Evolutionary conservation across 192 early-diverging fungal genomes (phyloP), one percentile per base, ranked within the genome.

Genomic region (Backusella macrospora): DNA sequence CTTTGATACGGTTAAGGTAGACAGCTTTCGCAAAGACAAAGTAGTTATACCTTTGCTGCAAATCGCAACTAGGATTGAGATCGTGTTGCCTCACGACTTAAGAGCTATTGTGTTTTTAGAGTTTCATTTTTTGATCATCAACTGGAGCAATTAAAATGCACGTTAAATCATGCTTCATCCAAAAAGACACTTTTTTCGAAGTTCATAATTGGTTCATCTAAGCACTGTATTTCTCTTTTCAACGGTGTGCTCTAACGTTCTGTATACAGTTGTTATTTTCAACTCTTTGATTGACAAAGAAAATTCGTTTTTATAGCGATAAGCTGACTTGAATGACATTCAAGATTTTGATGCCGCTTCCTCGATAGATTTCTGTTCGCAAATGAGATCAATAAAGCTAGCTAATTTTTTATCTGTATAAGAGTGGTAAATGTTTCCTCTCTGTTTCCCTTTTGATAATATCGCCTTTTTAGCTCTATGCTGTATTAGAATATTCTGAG

Each of bases 121-220:
- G 18, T n/a, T 73, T 16, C 64, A 65, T 65, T 73, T 64, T 23
- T 34, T n/a, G 63, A 64, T 12, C 72, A 43, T 39, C 63, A 62
- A n/a, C 40, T 10, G 38, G 64, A 68, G 66, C 71, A 49, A 34
- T 6, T 44, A 21, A 59, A 73, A n/a, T n/a, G n/a, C n/a, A n/a
- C n/a, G n/a, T n/a, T n/a, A n/a, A n/a, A n/a, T n/a, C n/a, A n/a
- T n/a, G 71, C 76, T 49, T 73, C 67, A 78, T 78, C 76, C 14
- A 78, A 44, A 66, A 78, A 78, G 23, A 78, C 71, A 21, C 71
- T 55, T 39, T 78, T 73, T 18, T 46, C 14, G 47, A 70, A 78
- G 59, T 78, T 71, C 48, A 68, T 47, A n/a, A 73, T 52, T 37
- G 43, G 8, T 1, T 55, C 26, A 9, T 15, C 15, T 5, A 34